Conservation (phyloP, 441 rosid genomes). For the Metrosideros polymorpha region DNA sequence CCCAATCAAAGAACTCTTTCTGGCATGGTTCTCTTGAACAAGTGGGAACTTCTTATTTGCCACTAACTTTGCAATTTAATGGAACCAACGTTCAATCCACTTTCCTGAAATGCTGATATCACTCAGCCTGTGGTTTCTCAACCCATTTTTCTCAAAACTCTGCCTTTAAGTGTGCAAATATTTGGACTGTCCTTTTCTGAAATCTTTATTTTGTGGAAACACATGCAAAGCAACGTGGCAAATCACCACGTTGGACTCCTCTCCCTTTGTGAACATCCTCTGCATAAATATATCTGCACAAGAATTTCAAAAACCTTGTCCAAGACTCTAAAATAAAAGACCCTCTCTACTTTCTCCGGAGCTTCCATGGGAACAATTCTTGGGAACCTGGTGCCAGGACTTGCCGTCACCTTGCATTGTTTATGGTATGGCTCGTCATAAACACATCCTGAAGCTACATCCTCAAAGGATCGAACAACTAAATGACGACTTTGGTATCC, state of each 20-base stretch:
- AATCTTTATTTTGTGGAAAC: conserved; percentile 29
- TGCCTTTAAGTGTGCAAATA: no score
- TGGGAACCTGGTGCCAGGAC: conserved; percentile 66
- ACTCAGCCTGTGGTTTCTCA: no score
- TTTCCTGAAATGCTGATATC: conserved; percentile 1
- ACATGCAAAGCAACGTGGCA: conserved; percentile 20
- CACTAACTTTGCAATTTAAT: neutral
- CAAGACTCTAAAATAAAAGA: conserved; percentile 38
- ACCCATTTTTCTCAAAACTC: no score
- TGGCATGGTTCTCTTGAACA: conserved; percentile 7
- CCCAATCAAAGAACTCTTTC: neutral
- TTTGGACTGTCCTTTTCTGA: neutral
- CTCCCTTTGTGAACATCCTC: neutral
- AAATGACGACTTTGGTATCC: conserved; percentile 47
- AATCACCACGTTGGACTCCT: conserved; percentile 1
- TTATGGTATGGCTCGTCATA: no score
- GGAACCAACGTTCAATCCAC: conserved; percentile 30
- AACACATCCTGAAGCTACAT: conserved; percentile 51
- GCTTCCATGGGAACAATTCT: conserved; percentile 57
- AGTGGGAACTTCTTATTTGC: conserved; percentile 20
- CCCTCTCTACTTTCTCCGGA: neutral
- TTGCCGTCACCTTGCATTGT: conserved; percentile 58
- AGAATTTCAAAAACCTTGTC: conserved; percentile 26
- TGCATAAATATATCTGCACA: neutral
- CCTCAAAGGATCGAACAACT: conserved; percentile 37